phyloP scores from a whole-genome alignment of 306 rosid species.

The Castanospermum australe region DNA sequence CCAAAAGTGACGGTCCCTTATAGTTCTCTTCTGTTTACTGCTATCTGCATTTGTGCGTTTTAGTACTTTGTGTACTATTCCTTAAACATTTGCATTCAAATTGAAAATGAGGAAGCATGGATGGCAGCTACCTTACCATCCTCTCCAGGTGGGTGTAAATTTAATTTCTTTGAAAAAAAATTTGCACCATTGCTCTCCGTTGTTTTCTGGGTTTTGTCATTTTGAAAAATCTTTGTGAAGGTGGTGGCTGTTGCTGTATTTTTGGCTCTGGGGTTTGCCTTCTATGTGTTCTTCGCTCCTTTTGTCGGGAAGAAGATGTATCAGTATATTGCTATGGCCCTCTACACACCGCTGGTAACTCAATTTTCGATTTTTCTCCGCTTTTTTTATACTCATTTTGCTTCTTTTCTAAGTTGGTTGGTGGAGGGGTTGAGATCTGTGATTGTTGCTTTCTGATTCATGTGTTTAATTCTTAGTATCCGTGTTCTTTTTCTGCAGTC shows the following conservation, averaged over 20 bases:
- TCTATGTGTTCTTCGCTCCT: slow-evolving; percentile 91
- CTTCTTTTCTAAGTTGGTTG: not conserved
- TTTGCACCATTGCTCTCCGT: not conserved
- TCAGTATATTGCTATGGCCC: slow-evolving; percentile 72
- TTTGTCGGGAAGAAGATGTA: slow-evolving; percentile 69
- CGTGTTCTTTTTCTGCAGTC: slow-evolving; percentile 1
- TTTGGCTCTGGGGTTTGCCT: slow-evolving; percentile 90
- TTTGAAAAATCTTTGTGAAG: slow-evolving; percentile 34
- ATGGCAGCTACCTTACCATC: slow-evolving; percentile 92
- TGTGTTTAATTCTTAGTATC: slow-evolving; percentile 5
- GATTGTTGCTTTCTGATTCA: slow-evolving; percentile 23
- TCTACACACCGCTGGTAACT: slow-evolving; percentile 82
- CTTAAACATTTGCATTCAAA: slow-evolving; percentile 24
- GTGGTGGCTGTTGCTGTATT: slow-evolving; percentile 92
- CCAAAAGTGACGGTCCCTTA: not conserved
- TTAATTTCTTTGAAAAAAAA: not conserved
- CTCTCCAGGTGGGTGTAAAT: slow-evolving; percentile 63
- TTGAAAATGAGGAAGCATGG: slow-evolving; percentile 80
- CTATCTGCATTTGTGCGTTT: not conserved
- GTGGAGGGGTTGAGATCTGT: slow-evolving; percentile 53
- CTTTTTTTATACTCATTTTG: not conserved
- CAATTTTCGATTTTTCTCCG: slow-evolving; percentile 5
- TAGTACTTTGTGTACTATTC: not conserved
- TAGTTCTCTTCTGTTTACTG: slow-evolving; percentile 2
- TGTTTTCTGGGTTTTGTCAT: not conserved